These are phyloP conservation scores for Inosperma sp. DNA, from an alignment of 768 basidiomycete genomes.

Conservation along the genomic window DNA sequence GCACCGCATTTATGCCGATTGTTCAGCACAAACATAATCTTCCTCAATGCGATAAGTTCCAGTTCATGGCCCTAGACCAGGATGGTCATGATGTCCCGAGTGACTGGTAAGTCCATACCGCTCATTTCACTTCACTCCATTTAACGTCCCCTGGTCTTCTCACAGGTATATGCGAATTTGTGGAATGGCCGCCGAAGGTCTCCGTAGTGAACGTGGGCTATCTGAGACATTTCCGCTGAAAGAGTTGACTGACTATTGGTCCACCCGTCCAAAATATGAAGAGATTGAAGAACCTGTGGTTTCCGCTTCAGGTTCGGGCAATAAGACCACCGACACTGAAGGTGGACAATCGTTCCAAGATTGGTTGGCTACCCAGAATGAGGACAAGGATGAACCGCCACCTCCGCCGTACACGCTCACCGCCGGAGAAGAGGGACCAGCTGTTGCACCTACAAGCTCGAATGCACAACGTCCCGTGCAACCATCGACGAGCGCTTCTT, in stretches of 20 bases:
- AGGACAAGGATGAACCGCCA: conserved; percentile 47
- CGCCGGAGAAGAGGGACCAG: conserved; percentile 30
- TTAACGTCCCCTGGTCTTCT: conserved; percentile 1
- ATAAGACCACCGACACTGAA: conserved; percentile 15
- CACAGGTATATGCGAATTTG: conserved; percentile 73
- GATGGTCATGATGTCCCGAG: conserved; percentile 74
- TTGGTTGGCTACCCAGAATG: conserved; percentile 45
- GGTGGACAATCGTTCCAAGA: conserved; percentile 39
- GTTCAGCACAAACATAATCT: conserved; percentile 54
- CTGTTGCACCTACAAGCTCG: conserved; percentile 9
- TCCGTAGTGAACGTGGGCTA: conserved; percentile 60
- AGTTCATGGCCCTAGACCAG: conserved; percentile 69
- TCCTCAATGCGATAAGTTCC: conserved; percentile 54
- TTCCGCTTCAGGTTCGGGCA: conserved; percentile 22
- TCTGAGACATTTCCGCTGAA: conserved; percentile 63
- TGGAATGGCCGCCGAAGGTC: conserved; percentile 64
- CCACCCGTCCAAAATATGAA: conserved; percentile 55
- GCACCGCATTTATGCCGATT: conserved; percentile 76
- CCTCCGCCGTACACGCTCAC: conserved; percentile 69
- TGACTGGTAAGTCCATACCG: conserved; percentile 58
- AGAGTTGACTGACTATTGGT: conserved; percentile 74
- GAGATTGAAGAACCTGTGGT: conserved; percentile 29
- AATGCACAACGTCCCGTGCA: conserved; percentile 9
- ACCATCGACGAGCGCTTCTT: conserved; percentile 13
- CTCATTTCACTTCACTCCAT: background rate